Evolutionary conservation across 257 asterid species (phyloP).

Genomic region (Solanum ahanhuiri): DNA sequence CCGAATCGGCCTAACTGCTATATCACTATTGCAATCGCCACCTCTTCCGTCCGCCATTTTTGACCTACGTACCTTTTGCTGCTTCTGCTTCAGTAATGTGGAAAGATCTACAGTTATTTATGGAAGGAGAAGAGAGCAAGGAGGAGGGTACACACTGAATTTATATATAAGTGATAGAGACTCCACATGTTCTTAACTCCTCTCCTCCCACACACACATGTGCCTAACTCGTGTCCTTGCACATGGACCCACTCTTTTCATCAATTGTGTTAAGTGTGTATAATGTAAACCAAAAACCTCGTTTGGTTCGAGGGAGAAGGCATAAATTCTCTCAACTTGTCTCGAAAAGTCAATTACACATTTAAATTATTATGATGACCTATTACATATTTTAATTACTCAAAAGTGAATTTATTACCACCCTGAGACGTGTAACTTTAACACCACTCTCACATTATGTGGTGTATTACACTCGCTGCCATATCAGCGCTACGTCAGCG

Average conservation of each 20-base stretch:
- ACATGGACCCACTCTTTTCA: not conserved
- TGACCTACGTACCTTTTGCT: not conserved
- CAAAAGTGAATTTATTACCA: too few relatives aligned
- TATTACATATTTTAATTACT: too few relatives aligned
- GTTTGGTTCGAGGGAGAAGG: too few relatives aligned
- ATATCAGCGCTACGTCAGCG: too few relatives aligned
- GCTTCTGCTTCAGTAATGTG: not conserved
- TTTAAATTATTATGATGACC: too few relatives aligned
- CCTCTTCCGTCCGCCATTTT: slow-evolving; percentile 41
- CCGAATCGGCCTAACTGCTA: slow-evolving; percentile 37
- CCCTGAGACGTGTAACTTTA: too few relatives aligned
- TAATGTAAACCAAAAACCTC: too few relatives aligned
- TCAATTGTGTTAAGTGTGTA: not conserved
- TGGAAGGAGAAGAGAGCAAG: not conserved
- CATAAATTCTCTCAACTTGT: too few relatives aligned
- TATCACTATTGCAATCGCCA: slow-evolving; percentile 22
- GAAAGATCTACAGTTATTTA: not conserved
- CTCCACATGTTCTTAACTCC: not conserved
- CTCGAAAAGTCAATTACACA: too few relatives aligned
- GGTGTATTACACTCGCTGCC: too few relatives aligned
- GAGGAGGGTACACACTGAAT: not conserved
- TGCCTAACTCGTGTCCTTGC: not conserved
- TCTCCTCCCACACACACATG: not conserved
- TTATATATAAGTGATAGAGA: not conserved
- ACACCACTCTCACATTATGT: too few relatives aligned